Evolutionary conservation across 176 grass and related monocot species (phyloP), one percentile per base, ranked within the genome.

Genomic region (Thalia dealbata): DNA sequence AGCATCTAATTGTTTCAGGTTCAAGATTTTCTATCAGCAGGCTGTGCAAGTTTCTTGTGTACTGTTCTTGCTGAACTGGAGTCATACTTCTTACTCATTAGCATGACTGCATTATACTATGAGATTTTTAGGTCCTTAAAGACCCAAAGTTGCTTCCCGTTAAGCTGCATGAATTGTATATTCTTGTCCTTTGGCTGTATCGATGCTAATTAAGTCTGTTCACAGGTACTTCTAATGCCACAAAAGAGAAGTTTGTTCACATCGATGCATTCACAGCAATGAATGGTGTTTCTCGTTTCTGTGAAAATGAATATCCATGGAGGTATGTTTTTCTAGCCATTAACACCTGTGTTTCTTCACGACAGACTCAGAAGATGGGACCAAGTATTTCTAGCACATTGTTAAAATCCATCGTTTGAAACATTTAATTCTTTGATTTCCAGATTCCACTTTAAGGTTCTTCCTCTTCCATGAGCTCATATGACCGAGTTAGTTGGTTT

Each of bases 281-380:
- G 78, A 91, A 85, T 70, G 95, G 95, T 71, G 85, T 97, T 88
- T 97, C 95, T 78, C 82, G 83, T 55, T 97, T 97, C 83, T 97
- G 75, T 67, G 90, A 97, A 91, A 90, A 84, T 77, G 79, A 86
- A 83, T 91, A 97, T 81, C 85, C 85, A 91, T 97, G 95, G 95
- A 92, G 95, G 95, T 93, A 75, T 50, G 35, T 43, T 81, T 7
- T 50, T 75, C 58, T 51, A 70, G 3, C 14, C n/a, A n/a, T 68
- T 44, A 10, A 23, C n/a, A n/a, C n/a, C n/a, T n/a, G n/a, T n/a
- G 1, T 21, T 32, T 67, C 13, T 22, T 44, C 19, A 38, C 4
- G 32, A 38, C 32, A 38, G 32, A 38, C 32, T 38, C 32, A 38
- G 32, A 38, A 38, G 4, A 38, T 38, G 32, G 32, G 4, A 38